phyloP scores from a whole-genome alignment of 2,329 filamentous ascomycete species.

The Aaosphaeria arxii region DNA sequence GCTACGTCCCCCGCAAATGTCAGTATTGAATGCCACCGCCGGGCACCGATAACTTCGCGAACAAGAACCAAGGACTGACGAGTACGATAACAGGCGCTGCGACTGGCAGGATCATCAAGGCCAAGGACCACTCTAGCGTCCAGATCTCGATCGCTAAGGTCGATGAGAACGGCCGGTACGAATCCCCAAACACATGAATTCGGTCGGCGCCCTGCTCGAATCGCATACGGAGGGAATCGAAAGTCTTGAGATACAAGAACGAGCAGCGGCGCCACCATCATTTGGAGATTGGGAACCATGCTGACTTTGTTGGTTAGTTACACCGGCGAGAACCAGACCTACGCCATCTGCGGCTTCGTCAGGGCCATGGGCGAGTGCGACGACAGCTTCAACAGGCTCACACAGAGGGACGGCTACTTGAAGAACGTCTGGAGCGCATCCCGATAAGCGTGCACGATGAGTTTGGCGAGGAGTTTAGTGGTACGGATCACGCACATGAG shows the following conservation, averaged over 20 bases:
- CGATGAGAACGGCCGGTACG: conserved; percentile 92
- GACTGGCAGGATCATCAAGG: conserved; percentile 86
- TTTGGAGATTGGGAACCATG: too few relatives aligned
- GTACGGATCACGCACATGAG: conserved; percentile 6
- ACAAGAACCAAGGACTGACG: background rate
- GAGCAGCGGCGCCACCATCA: too few relatives aligned
- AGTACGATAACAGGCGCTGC: background rate
- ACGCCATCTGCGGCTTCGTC: conserved; percentile 96
- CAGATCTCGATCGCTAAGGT: conserved; percentile 98
- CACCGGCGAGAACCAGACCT: conserved; percentile 96
- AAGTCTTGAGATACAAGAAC: too few relatives aligned
- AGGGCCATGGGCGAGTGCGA: conserved; percentile 97
- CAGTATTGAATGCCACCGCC: conserved; percentile 73
- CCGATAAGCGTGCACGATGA: conserved; percentile 42
- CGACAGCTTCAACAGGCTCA: conserved; percentile 91
- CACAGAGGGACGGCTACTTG: conserved; percentile 93
- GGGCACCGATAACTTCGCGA: conserved; percentile 44
- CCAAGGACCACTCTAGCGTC: conserved; percentile 98
- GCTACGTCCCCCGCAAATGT: conserved; percentile 99
- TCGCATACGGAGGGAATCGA: too few relatives aligned
- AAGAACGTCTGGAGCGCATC: conserved; percentile 92
- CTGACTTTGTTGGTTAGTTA: background rate
- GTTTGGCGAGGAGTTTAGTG: background rate
- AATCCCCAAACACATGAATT: conserved; percentile 31
- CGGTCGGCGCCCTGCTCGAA: too few relatives aligned